Evolutionary conservation across 345 rosid species (phyloP), one percentile per base, ranked within the genome.

Genomic region (Salix dunnii): DNA sequence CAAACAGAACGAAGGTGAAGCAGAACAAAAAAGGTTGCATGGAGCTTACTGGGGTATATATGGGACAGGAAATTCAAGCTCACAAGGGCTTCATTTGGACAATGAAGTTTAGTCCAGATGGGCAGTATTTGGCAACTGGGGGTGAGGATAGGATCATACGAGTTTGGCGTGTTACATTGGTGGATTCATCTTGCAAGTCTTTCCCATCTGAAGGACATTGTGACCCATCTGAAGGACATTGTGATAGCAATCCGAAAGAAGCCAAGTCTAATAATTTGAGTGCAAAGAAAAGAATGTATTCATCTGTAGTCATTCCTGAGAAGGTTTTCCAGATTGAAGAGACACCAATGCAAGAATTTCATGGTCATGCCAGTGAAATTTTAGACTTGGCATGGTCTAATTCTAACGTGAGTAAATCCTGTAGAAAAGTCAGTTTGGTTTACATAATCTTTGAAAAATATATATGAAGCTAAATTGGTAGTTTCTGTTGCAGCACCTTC

Each of bases 91-190:
- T 67, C 74, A 91, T 93, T 79, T 85, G 89, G 90, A 49, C 88
- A 14, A 84, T 95, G 83, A 95, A 93, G 90, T 95, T 93, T 74
- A 95, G 97, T 68, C 90, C 97, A n/a, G 91, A 89, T 77, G 97
- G 98, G 17, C 86, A 78, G 71, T 93, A 75, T 67, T 81, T 95
- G 79, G 98, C 97, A 1, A 95, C 88, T 0, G 98, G 96, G 43
- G 99, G 99, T 5, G 93, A 88, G 80, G 99, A 93, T 80, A 93
- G 96, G 9, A 74, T 89, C 66, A 85, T 95, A 18, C 90, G 91
- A 64, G 79, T 93, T 74, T 95, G 98, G 99, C 72, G n/a, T 33
- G 89, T 91, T 55, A 83, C 83, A 27, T 74, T 88, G 9, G 78
- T 78, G 3, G 87, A 85, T 79, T 84, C 86, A 68, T 53, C 88